These are phyloP conservation scores for Saccharomycopsis javanensis DNA, from an alignment of 805 yeast species.

Conservation along the genomic window DNA sequence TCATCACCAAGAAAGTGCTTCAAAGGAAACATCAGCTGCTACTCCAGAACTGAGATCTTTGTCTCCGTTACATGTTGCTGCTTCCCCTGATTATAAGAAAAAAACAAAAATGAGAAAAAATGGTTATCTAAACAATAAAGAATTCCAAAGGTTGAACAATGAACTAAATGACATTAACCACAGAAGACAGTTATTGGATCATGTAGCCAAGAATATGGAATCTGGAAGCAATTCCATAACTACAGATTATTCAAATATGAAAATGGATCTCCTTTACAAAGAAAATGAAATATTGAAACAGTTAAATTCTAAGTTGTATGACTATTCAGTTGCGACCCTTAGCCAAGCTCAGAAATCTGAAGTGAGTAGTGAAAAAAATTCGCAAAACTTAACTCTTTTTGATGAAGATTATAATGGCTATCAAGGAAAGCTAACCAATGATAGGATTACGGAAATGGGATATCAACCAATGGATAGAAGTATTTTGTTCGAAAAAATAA, in stretches of 20 bases:
- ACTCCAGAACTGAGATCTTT: not conserved
- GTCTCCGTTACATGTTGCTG: not conserved
- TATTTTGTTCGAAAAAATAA: slow-evolving; percentile 6
- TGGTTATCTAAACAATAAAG: not conserved
- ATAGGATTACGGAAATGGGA: not conserved
- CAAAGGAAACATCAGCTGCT: not conserved
- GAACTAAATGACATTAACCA: slow-evolving; percentile 6
- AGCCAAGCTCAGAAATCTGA: not conserved
- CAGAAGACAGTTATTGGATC: slow-evolving; percentile 5
- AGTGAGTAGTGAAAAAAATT: not conserved
- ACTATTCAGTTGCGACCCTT: not conserved
- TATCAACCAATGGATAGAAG: not conserved
- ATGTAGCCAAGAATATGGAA: slow-evolving; percentile 1
- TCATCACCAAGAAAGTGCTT: not conserved
- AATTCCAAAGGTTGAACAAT: not conserved
- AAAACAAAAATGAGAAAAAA: not conserved
- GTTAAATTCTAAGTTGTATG: not conserved
- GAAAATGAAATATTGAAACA: slow-evolving; percentile 8
- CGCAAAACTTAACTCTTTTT: not conserved
- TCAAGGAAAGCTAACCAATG: not conserved
- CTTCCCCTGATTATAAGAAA: not conserved
- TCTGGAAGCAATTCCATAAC: slow-evolving; percentile 3
- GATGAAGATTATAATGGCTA: not conserved
- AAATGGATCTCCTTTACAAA: slow-evolving; percentile 9
- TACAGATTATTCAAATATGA: slow-evolving; percentile 1